phyloP scores from a whole-genome alignment of 495 filamentous ascomycete species.

The Parathielavia appendiculata region DNA sequence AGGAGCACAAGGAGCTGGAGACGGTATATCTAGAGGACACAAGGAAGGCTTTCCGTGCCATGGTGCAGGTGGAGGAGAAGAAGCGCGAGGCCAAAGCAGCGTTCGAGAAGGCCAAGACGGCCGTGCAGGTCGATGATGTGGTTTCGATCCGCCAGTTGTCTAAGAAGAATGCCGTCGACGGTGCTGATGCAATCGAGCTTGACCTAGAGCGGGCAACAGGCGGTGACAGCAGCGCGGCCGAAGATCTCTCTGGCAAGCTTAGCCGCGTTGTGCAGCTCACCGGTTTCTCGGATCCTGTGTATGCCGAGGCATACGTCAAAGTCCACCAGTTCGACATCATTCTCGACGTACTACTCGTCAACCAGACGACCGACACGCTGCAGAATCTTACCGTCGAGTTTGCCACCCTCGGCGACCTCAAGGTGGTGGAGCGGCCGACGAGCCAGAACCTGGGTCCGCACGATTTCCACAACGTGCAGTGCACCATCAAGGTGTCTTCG shows the following conservation, averaged over 20 bases:
- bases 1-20: conserved; percentile 81
- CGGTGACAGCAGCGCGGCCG: conserved; percentile 68
- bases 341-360: conserved; percentile 92
- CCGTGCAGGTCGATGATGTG: conserved; percentile 92
- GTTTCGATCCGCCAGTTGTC: conserved; percentile 86
- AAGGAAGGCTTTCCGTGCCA: conserved; percentile 91
- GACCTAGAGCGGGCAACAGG: conserved; percentile 94
- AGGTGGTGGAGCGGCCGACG: conserved; percentile 93
- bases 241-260: conserved; percentile 87
- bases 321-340: conserved; percentile 99
- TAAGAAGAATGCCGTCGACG: conserved; percentile 84
- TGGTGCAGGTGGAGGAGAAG: conserved; percentile 97
- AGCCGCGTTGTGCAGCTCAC: conserved; percentile 96
- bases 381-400: conserved; percentile 98
- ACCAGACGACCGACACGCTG: conserved; percentile 93
- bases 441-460: conserved; percentile 93
- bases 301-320: conserved; percentile 96
- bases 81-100: conserved; percentile 90
- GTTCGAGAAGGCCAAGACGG: conserved; percentile 84
- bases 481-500: conserved; percentile 97
- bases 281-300: conserved; percentile 97
- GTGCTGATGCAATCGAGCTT: conserved; percentile 75
- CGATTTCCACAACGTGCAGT: conserved; percentile 96
- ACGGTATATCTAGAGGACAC: conserved; percentile 94
- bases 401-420: conserved; percentile 93